Evolutionary conservation across 1,284 basidiomycete genomes (phyloP), one percentile per base, ranked within the genome.

Genomic region (Cerioporus squamosus): DNA sequence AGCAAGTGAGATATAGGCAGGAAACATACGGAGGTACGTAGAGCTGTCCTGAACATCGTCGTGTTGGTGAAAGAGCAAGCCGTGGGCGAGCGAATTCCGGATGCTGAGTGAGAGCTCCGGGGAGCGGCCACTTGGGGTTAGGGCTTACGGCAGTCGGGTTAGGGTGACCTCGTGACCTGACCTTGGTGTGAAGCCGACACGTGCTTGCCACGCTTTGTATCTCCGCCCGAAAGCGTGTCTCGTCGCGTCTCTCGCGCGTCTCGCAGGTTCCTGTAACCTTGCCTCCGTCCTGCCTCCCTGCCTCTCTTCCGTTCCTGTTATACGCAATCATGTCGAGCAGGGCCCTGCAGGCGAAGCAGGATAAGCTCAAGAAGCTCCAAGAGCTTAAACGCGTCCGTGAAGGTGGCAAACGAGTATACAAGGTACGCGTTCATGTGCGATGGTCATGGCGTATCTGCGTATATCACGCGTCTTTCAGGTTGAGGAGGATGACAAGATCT

Each of bases 401-500:
- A 51, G 77, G 76, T 6, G 77, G 76, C 9, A 61, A 66, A 44
- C 66, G 75, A 33, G 55, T 63, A 2, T 76, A 69, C 69, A 75
- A 77, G 76, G 76, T 73, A 58, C 31, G 66, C 62, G 60, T 47
- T 10, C 50, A 42, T 29, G 52, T 24, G 53, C 39, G n/a, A 39
- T 50, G 22, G 26, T 29, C 18, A 23, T 46, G 50, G 39, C 47
- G 39, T 36, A 48, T 18, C 38, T 22, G 51, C 39, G n/a, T 23
- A n/a, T n/a, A 3, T 20, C 12, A 33, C 46, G 43, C n/a, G 33
- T 33, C 51, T 48, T 55, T 40, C 38, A 62, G 57, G 29, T 60
- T 24, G 85, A 87, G 59, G 85, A 88, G 44, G 91, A 94, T 45
- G 80, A 81, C 12, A 81, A 83, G 20, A 79, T 99, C 26, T 99